Evolutionary conservation across 139 green algal genomes (phyloP).

Genomic region (Zygnema circumcarinatum): DNA sequence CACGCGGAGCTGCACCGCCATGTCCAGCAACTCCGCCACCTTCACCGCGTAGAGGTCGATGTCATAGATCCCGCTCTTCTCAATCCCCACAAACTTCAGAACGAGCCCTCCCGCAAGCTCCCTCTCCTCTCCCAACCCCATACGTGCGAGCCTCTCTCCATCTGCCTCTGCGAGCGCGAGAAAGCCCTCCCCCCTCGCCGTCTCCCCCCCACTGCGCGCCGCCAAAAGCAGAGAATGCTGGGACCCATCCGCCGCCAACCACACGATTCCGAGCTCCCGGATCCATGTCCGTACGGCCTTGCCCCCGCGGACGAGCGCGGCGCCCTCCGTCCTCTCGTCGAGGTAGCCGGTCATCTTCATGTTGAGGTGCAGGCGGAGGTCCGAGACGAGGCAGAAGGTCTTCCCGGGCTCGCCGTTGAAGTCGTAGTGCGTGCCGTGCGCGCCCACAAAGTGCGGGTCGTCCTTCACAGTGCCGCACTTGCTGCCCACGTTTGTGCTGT

Average conservation of each 20-base stretch:
- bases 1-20: conserved; percentile 16
- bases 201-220: conserved; percentile 13
- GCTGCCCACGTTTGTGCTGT: conserved; percentile 19
- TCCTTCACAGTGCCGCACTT: conserved; percentile 38
- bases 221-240: conserved; percentile 9
- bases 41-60: conserved; percentile 28
- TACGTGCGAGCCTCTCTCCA: background rate
- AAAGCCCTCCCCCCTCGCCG: conserved; percentile 22
- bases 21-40: conserved; percentile 15
- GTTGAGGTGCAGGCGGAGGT: conserved; percentile 50
- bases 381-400: conserved; percentile 48
- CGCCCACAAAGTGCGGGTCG: conserved; percentile 57
- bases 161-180: background rate
- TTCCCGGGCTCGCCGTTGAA: conserved; percentile 37
- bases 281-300: conserved; percentile 49
- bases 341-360: conserved; percentile 41
- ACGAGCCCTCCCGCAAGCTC: background rate
- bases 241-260: background rate
- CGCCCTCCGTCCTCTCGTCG: conserved; percentile 14
- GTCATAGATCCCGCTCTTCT: conserved; percentile 3
- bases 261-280: conserved; percentile 28
- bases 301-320: background rate
- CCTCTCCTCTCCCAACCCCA: background rate
- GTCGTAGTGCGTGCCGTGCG: conserved; percentile 46
- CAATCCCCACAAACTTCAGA: background rate